Evolutionary conservation across 2,329 filamentous ascomycete species (phyloP), one percentile per base, ranked within the genome.

Genomic region (Drechslera avenae): DNA sequence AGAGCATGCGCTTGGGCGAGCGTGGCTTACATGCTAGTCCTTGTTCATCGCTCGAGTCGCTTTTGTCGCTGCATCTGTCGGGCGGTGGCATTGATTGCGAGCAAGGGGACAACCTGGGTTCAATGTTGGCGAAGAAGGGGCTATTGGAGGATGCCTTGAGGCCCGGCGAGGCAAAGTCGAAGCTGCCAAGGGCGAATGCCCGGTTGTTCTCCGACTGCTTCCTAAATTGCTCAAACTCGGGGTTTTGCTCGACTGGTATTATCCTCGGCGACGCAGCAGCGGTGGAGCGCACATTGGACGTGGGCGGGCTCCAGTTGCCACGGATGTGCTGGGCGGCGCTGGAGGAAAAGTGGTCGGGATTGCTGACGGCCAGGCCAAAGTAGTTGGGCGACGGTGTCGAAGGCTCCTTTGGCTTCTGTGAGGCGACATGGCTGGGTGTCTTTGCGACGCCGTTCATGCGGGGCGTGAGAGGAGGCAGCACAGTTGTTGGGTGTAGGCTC

Each of bases 161-260:
- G 23, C 60, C 63, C 14, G 52, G 48, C 47, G 73, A 68, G 17
- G 69, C 73, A 66, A 79, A 78, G 40, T 73, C 71, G 49, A 79
- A 69, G 16, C 64, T 73, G 21, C 74, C 75, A 34, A 73, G 58
- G 5, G 77, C 65, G 48, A 73, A 78, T 44, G 74, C 76, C 17
- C 69, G 71, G 60, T 86, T 86, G 30, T 83, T 79, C 64, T 92
- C 89, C 13, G 72, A 72, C 65, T 91, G 87, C 57, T 81, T 84
- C 61, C 81, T 82, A 69, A 95, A 93, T 2, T 88, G 87, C 69
- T 93, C 90, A 57, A 89, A 93, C n/a, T 91, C 87, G 5, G 88
- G 83, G 63, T 92, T 91, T 28, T 87, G 84, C 63, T 93, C 88
- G 42, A 90, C 76, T 0, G 89, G 83, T 5, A 91, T 76, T 57